Evolutionary conservation across 257 asterid species (phyloP).

Genomic region (Ligustrum vulgare): DNA sequence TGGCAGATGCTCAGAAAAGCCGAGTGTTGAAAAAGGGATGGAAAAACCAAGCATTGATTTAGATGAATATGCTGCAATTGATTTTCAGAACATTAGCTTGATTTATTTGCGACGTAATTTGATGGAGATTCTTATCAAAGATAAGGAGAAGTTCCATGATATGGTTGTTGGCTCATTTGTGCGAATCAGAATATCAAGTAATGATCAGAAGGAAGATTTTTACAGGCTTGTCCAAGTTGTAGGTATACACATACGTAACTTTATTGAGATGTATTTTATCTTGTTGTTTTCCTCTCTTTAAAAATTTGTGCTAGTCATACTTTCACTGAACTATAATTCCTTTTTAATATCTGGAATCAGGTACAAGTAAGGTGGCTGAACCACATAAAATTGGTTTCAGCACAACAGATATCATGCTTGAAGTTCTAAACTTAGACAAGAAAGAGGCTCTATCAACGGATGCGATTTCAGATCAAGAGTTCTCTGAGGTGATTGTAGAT

Average conservation of each 20-base stretch:
- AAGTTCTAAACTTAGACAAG: slow-evolving; percentile 76
- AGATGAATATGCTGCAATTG: slow-evolving; percentile 81
- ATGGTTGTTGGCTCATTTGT: slow-evolving; percentile 77
- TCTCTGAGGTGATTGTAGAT: slow-evolving; percentile 66
- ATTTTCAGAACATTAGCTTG: slow-evolving; percentile 77
- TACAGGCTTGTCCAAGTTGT: slow-evolving; percentile 92
- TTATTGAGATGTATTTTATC: slow-evolving; percentile 15
- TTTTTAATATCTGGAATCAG: slow-evolving; percentile 36
- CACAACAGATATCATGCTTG: slow-evolving; percentile 73
- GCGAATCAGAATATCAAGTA: slow-evolving; percentile 68
- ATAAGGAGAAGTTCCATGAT: slow-evolving; percentile 56
- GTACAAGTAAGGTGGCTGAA: slow-evolving; percentile 64
- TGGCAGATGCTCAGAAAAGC: slow-evolving; percentile 8
- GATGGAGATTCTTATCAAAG: slow-evolving; percentile 69
- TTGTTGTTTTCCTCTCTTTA: slow-evolving; percentile 7
- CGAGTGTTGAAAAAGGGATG: slow-evolving; percentile 16
- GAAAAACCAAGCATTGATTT: slow-evolving; percentile 25
- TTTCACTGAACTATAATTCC: slow-evolving; percentile 10
- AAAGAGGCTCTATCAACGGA: slow-evolving; percentile 72
- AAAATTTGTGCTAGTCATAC: neutral
- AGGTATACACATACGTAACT: slow-evolving; percentile 48
- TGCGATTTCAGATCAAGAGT: slow-evolving; percentile 76
- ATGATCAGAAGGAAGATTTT: slow-evolving; percentile 75
- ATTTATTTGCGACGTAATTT: slow-evolving; percentile 71
- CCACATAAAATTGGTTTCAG: slow-evolving; percentile 72